Evolutionary conservation across 2,329 filamentous ascomycete genomes (phyloP).

Genomic region (Microdochium paspali): DNA sequence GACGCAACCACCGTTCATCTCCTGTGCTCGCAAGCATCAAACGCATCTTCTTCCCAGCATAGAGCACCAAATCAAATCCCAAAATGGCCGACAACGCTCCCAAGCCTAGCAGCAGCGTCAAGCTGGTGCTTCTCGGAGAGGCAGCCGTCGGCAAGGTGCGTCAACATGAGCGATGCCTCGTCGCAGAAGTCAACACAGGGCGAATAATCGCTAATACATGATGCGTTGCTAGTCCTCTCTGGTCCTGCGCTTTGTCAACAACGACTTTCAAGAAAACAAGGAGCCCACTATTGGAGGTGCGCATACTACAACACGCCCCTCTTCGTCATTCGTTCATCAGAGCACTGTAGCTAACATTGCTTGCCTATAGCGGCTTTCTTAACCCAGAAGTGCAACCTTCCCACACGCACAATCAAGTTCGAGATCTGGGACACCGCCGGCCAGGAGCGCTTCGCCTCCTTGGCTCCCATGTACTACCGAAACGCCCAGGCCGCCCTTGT

Average conservation of each 20-base stretch:
- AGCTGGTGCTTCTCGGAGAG: slow-evolving; percentile 95
- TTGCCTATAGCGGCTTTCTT: slow-evolving; percentile 72
- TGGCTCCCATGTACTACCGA: slow-evolving; percentile 99
- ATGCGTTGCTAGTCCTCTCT: slow-evolving; percentile 74
- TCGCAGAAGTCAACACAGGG: neutral
- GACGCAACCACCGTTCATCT: too few relatives aligned
- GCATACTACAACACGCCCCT: slow-evolving; percentile 15
- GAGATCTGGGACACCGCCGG: slow-evolving; percentile 98
- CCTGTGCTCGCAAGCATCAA: neutral
- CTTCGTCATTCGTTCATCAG: neutral
- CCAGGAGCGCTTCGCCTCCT: slow-evolving; percentile 92
- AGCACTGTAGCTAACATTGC: neutral
- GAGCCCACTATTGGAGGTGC: slow-evolving; percentile 96
- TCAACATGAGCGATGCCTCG: slow-evolving; percentile 2
- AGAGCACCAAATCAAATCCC: slow-evolving; percentile 1
- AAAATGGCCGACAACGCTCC: slow-evolving; percentile 68
- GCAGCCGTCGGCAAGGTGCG: slow-evolving; percentile 95
- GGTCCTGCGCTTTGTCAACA: slow-evolving; percentile 96
- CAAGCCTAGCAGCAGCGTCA: slow-evolving; percentile 99
- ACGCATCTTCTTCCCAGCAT: neutral
- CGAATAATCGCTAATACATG: slow-evolving; percentile 6
- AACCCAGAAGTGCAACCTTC: slow-evolving; percentile 96
- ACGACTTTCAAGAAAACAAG: slow-evolving; percentile 99
- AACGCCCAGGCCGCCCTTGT: slow-evolving; percentile 96
- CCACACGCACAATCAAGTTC: slow-evolving; percentile 83